Evolutionary conservation across 495 filamentous ascomycete species (phyloP), one percentile per base, ranked within the genome.

Genomic region (Cercophora samala): DNA sequence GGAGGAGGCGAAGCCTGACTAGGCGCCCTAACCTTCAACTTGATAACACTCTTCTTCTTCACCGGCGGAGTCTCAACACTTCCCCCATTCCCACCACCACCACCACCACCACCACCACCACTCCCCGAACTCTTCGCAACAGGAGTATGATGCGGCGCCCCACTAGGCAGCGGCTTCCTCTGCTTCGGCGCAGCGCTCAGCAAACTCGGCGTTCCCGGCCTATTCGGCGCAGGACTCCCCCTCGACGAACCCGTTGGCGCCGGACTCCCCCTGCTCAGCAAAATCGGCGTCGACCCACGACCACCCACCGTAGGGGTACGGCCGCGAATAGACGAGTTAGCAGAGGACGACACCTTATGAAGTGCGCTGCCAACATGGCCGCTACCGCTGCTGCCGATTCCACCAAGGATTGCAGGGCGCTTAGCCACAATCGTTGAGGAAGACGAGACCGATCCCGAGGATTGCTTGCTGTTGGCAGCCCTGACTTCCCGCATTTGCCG

Each of bases 121-220:
- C 11, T 46, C 15, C 37, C 37, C 13, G 37, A 46, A 11, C 37
- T 13, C 8, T 17, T 46, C 37, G 37, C 37, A 46, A 11, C 37
- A 11, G 37, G 37, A 46, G 37, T 0, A 13, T 46, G 37, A 46
- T 46, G 37, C 8, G 37, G 37, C 8, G 37, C 37, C 8, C 9
- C 37, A 46, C 37, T 46, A 46, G 80, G 80, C 37, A 82, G 72
- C 46, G 80, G 78, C 62, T 78, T 81, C 13, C 80, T 74, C 52
- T 71, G 67, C 58, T 73, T 75, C 13, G 53, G 53, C 22, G 22
- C 53, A 19, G 53, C 22, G 22, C 1, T 15, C 26, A 46, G 15
- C 23, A 37, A n/a, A 1, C 26, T 5, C 21, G 58, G 24, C 26
- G 58, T 58, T 17, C 54, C 54, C 9, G 54, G 5, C 58, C 61